These are phyloP conservation scores for Metrosideros polymorpha DNA, from an alignment of 441 rosid species.

Conservation along the genomic window DNA sequence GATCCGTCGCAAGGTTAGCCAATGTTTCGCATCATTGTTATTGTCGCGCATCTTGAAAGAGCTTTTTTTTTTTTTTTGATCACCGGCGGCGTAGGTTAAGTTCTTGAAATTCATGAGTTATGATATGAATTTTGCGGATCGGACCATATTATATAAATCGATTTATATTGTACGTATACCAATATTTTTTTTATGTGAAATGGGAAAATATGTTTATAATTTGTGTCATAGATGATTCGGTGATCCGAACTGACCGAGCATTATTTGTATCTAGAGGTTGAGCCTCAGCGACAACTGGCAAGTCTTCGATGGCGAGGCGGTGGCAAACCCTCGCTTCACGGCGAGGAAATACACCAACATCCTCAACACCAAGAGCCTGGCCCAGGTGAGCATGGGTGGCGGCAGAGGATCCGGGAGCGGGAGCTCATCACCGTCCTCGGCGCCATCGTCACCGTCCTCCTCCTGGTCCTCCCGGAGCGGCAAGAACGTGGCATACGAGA, in stretches of 20 bases:
- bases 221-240: not conserved
- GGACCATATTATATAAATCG: not conserved
- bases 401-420: not conserved
- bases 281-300: constrained; percentile 73
- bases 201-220: not conserved
- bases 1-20: constrained; percentile 75
- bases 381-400: constrained; percentile 21
- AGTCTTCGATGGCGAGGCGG: constrained; percentile 70
- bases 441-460: not conserved
- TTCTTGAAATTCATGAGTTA: not conserved
- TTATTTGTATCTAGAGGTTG: constrained; percentile 33
- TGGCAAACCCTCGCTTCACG: constrained; percentile 37
- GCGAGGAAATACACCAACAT: constrained; percentile 47
- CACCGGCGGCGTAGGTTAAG: not conserved
- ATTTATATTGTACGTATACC: no score
- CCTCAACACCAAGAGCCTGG: constrained; percentile 41
- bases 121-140: not conserved
- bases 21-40: not conserved
- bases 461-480: not conserved
- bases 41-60: not conserved
- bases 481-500: constrained; percentile 35
- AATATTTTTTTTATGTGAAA: not conserved
- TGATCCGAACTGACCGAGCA: not conserved
- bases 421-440: not conserved
- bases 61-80: not conserved